Conservation (phyloP, 441 rosid species). For the Pelargonium fulgidum region DNA sequence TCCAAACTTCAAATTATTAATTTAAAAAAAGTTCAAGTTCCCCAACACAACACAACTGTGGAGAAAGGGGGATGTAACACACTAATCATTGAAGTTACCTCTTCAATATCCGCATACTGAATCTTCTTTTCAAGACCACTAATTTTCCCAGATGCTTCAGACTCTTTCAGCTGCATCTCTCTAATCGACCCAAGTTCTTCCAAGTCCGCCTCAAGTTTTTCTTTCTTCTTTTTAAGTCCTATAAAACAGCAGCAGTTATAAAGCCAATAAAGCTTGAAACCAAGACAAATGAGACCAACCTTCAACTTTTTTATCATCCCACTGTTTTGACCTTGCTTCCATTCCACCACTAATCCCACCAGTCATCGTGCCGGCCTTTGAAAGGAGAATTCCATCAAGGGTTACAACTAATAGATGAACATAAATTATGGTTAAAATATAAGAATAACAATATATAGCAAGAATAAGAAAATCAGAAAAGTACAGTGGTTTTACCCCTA, state of each 20-base stretch:
- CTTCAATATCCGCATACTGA: conserved; percentile 95
- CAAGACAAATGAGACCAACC: conserved; percentile 38
- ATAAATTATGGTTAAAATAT: conserved; percentile 22
- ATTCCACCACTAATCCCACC: conserved; percentile 99
- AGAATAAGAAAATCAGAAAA: not conserved
- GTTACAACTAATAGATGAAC: conserved; percentile 67
- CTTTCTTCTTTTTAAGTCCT: conserved; percentile 75
- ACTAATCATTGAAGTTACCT: conserved; percentile 36
- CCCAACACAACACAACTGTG: no score
- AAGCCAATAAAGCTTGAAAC: conserved; percentile 15
- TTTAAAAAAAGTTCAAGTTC: no score
- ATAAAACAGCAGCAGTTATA: conserved; percentile 26
- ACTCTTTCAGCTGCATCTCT: conserved; percentile 91
- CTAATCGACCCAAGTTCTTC: conserved; percentile 89
- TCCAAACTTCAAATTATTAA: no score
- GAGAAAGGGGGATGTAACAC: not conserved
- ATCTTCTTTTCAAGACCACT: conserved; percentile 96
- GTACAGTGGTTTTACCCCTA: conserved; percentile 50
- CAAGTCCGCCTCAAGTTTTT: conserved; percentile 70
- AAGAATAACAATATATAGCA: not conserved
- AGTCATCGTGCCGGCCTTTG: conserved; percentile 98
- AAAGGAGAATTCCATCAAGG: conserved; percentile 85
- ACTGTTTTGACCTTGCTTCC: conserved; percentile 96
- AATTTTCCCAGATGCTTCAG: conserved; percentile 88
- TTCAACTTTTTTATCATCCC: conserved; percentile 98